Percentiles rank a stretch among this genome's conserved stretches.
Conservation (phyloP, 306 rosid genomes). For the Rubus idaeus region DNA sequence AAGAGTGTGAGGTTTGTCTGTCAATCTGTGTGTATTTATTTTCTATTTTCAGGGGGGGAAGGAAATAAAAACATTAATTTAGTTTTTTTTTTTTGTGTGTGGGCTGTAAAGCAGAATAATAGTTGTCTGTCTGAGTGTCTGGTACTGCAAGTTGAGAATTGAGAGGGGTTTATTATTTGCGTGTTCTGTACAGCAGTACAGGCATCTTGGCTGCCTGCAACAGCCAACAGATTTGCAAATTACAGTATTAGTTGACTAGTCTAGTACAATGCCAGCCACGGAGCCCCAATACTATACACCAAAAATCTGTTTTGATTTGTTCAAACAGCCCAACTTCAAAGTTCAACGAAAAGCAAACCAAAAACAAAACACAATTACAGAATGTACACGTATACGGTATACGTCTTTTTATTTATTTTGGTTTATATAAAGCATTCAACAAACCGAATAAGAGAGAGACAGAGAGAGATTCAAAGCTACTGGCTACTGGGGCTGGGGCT, state of each 20-base stretch:
- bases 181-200: constrained; percentile 47
- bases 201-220: constrained; percentile 55
- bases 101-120: constrained; percentile 89
- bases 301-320: no score
- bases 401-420: not conserved
- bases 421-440: not conserved
- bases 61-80: constrained; percentile 4
- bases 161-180: constrained; percentile 39
- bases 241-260: constrained; percentile 10
- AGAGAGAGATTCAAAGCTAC: constrained; percentile 52
- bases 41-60: no score
- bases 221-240: constrained; percentile 41
- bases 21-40: not conserved
- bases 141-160: constrained; percentile 64
- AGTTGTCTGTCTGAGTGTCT: constrained; percentile 85
- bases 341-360: not conserved
- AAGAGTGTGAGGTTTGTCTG: not conserved
- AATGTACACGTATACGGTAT: not conserved
- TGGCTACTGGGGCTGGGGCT: no score
- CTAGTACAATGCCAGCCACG: not conserved
- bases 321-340: no score
- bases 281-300: not conserved
- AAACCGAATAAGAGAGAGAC: constrained; percentile 26
- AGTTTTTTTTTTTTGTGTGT: constrained; percentile 41
- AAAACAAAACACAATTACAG: not conserved